phyloP scores from a whole-genome alignment of 148 eudicot species.

The Arctostaphylos glauca region DNA sequence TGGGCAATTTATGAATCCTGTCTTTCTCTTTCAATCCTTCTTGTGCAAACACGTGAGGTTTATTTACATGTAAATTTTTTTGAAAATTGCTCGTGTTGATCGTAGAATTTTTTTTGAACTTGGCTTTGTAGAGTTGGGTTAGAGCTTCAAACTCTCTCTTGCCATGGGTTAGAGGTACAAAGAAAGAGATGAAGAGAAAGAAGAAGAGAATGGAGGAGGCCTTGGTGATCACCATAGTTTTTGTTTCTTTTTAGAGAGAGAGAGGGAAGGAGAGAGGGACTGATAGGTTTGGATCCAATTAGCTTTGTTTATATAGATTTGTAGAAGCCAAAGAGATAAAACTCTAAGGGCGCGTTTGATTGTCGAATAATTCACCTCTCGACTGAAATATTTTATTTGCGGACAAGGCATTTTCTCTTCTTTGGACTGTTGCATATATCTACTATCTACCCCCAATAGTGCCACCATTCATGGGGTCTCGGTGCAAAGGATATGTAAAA shows the following conservation, averaged over 20 bases:
- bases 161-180: constrained; percentile 8
- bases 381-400: no score
- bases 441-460: no score
- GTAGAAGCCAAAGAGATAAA: no score
- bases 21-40: constrained; percentile 41
- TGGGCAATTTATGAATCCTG: constrained; percentile 42
- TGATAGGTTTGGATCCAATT: neutral
- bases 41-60: constrained; percentile 20
- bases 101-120: constrained; percentile 11
- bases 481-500: no score
- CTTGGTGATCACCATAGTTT: constrained; percentile 8
- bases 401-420: no score
- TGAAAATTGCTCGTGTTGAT: constrained; percentile 25
- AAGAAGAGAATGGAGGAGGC: neutral
- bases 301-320: neutral
- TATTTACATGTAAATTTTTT: neutral
- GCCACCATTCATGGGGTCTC: no score
- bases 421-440: no score
- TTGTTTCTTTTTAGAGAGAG: neutral
- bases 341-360: no score
- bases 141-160: constrained; percentile 31
- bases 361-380: no score
- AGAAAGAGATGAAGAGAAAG: neutral
- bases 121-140: constrained; percentile 23
- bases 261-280: constrained; percentile 7